These are phyloP conservation scores for Calonectria pseudoreteaudii DNA, from an alignment of 2,329 filamentous ascomycete species.

Conservation along the genomic window DNA sequence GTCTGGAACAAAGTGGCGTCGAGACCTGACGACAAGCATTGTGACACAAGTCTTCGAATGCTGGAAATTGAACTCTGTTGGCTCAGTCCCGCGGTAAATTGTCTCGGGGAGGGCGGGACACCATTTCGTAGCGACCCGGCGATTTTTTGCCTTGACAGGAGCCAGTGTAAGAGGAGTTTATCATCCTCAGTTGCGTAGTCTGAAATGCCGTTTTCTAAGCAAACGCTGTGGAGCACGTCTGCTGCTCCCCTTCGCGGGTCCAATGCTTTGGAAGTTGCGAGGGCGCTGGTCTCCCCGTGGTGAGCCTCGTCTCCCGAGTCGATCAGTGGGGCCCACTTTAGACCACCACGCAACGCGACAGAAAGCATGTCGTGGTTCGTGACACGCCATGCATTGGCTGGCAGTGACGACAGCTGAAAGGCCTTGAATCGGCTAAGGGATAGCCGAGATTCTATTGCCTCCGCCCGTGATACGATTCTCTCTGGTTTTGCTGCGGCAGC, in stretches of 20 bases:
- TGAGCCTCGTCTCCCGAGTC: conserved; percentile 21
- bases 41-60: conserved; percentile 48
- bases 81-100: conserved; percentile 37
- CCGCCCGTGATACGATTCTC: conserved; percentile 43
- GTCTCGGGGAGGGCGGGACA: conserved; percentile 7
- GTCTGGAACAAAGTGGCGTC: conserved; percentile 32
- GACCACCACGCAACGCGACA: conserved; percentile 48
- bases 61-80: conserved; percentile 40
- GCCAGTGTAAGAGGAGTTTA: conserved; percentile 50
- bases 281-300: conserved; percentile 16
- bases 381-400: conserved; percentile 52
- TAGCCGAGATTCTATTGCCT: conserved; percentile 45
- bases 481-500: conserved; percentile 32
- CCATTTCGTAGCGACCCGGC: neutral
- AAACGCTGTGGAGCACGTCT: conserved; percentile 33
- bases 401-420: conserved; percentile 38
- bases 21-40: conserved; percentile 40
- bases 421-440: conserved; percentile 40
- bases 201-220: conserved; percentile 37
- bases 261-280: conserved; percentile 16
- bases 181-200: conserved; percentile 40
- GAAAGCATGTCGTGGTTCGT: conserved; percentile 58
- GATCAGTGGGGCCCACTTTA: conserved; percentile 28
- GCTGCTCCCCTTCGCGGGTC: conserved; percentile 9
- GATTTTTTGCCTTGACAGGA: conserved; percentile 44